Conservation (phyloP, 306 rosid species). For the Malus sieversii region DNA sequence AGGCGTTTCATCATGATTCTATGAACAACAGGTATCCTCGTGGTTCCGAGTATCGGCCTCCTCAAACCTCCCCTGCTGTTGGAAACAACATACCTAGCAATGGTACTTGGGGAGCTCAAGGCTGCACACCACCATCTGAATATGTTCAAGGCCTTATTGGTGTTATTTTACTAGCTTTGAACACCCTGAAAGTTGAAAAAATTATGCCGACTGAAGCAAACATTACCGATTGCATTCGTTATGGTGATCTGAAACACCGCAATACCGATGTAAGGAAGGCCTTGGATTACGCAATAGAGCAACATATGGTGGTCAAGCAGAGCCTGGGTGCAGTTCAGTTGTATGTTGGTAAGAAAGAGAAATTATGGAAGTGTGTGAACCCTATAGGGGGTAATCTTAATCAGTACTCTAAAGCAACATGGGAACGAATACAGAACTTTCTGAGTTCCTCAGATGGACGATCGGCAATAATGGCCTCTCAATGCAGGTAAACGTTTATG, state of each 20-base stretch:
- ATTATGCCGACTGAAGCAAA: constrained; percentile 63
- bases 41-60: constrained; percentile 36
- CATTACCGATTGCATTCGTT: constrained; percentile 56
- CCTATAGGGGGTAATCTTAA: constrained; percentile 34
- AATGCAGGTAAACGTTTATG: constrained; percentile 50
- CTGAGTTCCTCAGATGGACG: constrained; percentile 52
- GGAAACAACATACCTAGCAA: constrained; percentile 36
- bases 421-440: constrained; percentile 49
- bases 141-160: constrained; percentile 56
- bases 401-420: constrained; percentile 36
- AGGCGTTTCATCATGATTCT: constrained; percentile 28
- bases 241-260: constrained; percentile 54
- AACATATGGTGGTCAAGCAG: constrained; percentile 42
- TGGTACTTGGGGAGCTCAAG: constrained; percentile 70
- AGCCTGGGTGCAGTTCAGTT: constrained; percentile 42
- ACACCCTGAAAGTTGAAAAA: constrained; percentile 55
- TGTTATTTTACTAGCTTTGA: constrained; percentile 48
- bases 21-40: constrained; percentile 37
- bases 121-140: constrained; percentile 66
- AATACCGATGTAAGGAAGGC: constrained; percentile 55
- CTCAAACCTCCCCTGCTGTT: constrained; percentile 22
- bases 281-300: constrained; percentile 53
- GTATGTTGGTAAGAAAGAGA: constrained; percentile 47
- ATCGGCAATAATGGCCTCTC: constrained; percentile 45
- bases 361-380: constrained; percentile 68